A percentile compares a stretch with the other conserved stretches of the same genome.
Evolutionary conservation across 176 grass and related monocot genomes (phyloP).

Genomic region (Zizania latifolia): DNA sequence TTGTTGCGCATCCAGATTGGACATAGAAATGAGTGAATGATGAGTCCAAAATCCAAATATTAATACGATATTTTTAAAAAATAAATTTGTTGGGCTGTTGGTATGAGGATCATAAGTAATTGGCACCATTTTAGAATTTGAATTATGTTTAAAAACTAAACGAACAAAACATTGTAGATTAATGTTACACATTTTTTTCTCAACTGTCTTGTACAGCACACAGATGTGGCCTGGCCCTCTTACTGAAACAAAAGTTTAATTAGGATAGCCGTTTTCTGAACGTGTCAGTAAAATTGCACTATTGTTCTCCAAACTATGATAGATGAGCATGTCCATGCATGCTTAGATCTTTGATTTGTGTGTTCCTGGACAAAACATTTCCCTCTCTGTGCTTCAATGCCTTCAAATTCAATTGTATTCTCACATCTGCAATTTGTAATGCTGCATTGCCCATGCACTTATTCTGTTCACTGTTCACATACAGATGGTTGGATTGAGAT

Average conservation of each 20-base stretch:
- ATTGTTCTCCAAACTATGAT: neutral
- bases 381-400: too few species aligned
- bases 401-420: neutral
- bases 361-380: too few species aligned
- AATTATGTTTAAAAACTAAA: neutral
- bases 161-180: neutral
- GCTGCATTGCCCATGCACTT: neutral
- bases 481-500: constrained; percentile 14
- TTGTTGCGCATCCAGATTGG: neutral
- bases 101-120: too few species aligned
- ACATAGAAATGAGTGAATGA: neutral
- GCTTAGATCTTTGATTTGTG: neutral
- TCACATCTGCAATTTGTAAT: too few species aligned
- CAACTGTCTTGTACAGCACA: too few species aligned
- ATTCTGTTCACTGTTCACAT: neutral
- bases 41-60: neutral
- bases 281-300: too few species aligned
- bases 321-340: neutral
- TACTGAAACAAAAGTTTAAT: too few species aligned
- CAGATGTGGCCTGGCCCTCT: too few species aligned
- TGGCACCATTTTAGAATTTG: too few species aligned
- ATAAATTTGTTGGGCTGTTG: neutral
- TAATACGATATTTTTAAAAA: neutral
- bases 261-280: too few species aligned
- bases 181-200: neutral